Evolutionary conservation across 176 grass and related monocot species (phyloP), one percentile per base, ranked within the genome.

Genomic region (Luzula sylvatica): DNA sequence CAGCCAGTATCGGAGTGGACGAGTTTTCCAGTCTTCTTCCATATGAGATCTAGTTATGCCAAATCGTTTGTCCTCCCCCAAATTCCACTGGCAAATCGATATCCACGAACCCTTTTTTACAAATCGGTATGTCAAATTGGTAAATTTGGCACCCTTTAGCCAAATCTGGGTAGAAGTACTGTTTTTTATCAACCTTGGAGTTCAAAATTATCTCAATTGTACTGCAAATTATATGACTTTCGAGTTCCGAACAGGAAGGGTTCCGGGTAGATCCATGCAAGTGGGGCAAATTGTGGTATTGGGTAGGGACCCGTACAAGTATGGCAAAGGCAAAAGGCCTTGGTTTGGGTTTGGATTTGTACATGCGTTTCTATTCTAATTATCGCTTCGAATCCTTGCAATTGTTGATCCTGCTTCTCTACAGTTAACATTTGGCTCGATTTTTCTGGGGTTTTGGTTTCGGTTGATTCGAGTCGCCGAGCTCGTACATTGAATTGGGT

Each of bases 321-420:
- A 86, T 0, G 74, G 71, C 90, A 96, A 18, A 63, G 53, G 55
- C 90, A 96, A 11, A 96, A 96, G 9, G 90, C 90, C 53, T 96
- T 96, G 2, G 90, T 86, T 45, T 61, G 40, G 0, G 84, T 96
- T 0, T 56, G 78, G 11, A 89, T 73, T 56, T 89, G 90, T 29
- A 96, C 90, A 30, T 96, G 90, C 18, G 90, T 96, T 72, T 96
- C 90, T 3, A 96, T 96, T 16, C 90, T 83, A 4, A 96, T 89
- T 20, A 96, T 47, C 1, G 81, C 77, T 39, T 96, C 90, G 5
- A 78, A 96, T 25, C 90, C 84, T 52, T 86, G 77, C 1, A 12
- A 28, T 46, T 82, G 83, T 53, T 79, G 73, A 21, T 86, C 70
- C 0, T 58, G 52, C 9, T 44, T 58, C 63, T 75, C 68, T 53